Conservation (phyloP, 495 filamentous ascomycete species). For the Aspergillus kassunensis region DNA sequence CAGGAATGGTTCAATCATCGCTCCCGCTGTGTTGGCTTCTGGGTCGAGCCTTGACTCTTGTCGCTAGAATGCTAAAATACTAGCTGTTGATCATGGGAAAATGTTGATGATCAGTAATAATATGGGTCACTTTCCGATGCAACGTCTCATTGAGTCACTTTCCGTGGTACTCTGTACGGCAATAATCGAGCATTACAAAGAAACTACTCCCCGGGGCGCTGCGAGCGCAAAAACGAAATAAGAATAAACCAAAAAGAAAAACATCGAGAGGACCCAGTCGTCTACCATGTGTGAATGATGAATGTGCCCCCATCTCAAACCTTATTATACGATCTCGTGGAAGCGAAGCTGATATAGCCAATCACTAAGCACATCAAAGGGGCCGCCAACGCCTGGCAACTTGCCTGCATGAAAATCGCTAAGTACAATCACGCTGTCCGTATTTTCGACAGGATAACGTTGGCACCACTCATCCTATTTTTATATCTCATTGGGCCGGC, state of each 20-base stretch:
- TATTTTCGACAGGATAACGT: constrained; percentile 1
- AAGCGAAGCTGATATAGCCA: constrained; percentile 14
- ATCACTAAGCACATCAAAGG: constrained; percentile 5
- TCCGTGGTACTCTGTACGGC: neutral
- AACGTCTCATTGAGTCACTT: neutral
- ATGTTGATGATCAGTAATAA: neutral
- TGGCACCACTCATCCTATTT: neutral
- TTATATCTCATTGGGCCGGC: neutral
- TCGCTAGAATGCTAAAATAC: neutral
- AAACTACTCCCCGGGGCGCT: neutral
- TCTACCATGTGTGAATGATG: constrained; percentile 15
- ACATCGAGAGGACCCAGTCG: constrained; percentile 7
- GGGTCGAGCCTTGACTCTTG: constrained; percentile 1
- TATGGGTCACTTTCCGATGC: neutral
- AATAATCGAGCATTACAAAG: neutral
- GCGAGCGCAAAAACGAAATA: neutral
- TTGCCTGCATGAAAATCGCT: constrained; percentile 2
- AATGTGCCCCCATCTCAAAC: constrained; percentile 15
- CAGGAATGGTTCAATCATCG: neutral
- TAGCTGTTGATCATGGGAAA: constrained; percentile 3
- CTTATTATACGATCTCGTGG: constrained; percentile 24
- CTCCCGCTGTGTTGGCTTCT: neutral
- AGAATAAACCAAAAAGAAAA: constrained; percentile 3
- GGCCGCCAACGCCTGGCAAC: neutral
- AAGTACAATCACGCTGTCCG: neutral